Evolutionary conservation across 192 early-diverging fungal genomes (phyloP).

Genomic region (Phycomyces nitens): DNA sequence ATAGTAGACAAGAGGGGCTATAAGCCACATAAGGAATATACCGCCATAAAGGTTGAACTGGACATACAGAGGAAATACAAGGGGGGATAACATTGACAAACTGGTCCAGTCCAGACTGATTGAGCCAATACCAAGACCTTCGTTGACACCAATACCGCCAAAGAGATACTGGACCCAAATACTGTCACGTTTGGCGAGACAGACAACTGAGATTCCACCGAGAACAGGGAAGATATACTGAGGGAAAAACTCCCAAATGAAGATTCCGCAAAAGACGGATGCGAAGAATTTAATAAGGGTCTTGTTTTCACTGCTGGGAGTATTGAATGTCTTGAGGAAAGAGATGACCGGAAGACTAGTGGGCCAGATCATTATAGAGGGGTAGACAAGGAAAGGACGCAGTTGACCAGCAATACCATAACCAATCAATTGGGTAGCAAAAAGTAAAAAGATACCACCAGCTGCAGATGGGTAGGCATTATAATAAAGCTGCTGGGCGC

Average conservation of each 20-base stretch:
- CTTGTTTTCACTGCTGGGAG: constrained; percentile 6
- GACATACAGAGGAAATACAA: constrained; percentile 65
- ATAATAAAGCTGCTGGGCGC: constrained; percentile 66
- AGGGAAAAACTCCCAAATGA: constrained; percentile 36
- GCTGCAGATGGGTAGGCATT: constrained; percentile 50
- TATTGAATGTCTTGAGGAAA: constrained; percentile 40
- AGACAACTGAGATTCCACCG: constrained; percentile 34
- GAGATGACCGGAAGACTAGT: constrained; percentile 42
- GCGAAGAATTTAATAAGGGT: constrained; percentile 27
- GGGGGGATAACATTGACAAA: constrained; percentile 26
- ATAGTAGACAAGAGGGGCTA: constrained; percentile 56
- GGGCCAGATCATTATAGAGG: constrained; percentile 55
- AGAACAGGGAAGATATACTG: constrained; percentile 38
- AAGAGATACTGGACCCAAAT: constrained; percentile 30
- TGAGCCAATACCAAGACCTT: constrained; percentile 38
- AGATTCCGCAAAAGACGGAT: constrained; percentile 21
- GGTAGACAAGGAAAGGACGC: constrained; percentile 49
- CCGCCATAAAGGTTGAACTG: constrained; percentile 65
- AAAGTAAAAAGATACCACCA: constrained; percentile 32
- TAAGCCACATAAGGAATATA: constrained; percentile 48
- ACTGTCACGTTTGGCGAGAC: constrained; percentile 26
- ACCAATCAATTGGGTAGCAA: constrained; percentile 52
- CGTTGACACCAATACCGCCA: constrained; percentile 29
- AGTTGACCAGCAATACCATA: constrained; percentile 52
- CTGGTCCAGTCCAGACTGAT: constrained; percentile 44